Percentiles rank a stretch among this genome's conserved stretches.
These are phyloP conservation scores for Saturnispora silvae DNA, from an alignment of 805 yeast genomes.

Conservation along the genomic window DNA sequence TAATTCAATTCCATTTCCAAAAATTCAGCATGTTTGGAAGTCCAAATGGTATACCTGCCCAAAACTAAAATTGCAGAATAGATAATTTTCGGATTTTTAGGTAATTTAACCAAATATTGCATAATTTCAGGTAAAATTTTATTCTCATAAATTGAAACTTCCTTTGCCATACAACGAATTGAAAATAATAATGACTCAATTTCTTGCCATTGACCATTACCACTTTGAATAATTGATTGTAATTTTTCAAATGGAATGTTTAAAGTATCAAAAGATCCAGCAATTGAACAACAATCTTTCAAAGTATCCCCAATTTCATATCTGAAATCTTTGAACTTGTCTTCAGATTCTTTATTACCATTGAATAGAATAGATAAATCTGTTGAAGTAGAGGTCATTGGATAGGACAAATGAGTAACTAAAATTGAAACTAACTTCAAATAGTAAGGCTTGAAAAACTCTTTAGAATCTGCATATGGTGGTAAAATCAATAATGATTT, in stretches of 20 bases:
- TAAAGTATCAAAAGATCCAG: conserved; percentile 66
- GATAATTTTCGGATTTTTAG: conserved; percentile 77
- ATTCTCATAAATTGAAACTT: conserved; percentile 55
- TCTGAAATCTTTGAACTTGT: conserved; percentile 85
- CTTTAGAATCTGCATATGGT: conserved; percentile 43
- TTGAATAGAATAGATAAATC: conserved; percentile 42
- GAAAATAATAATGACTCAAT: conserved; percentile 86
- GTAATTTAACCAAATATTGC: conserved; percentile 56
- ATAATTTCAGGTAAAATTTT: conserved; percentile 67
- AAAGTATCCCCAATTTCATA: conserved; percentile 97
- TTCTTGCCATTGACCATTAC: conserved; percentile 59
- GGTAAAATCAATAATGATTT: conserved; percentile 60
- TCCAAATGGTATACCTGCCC: conserved; percentile 97
- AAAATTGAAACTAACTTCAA: conserved; percentile 48
- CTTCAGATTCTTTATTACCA: conserved; percentile 71
- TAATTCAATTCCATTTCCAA: conserved; percentile 77
- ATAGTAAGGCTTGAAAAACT: conserved; percentile 44
- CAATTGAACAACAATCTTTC: conserved; percentile 87
- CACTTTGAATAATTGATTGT: conserved; percentile 25
- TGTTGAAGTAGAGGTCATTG: conserved; percentile 31
- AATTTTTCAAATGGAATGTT: conserved; percentile 58
- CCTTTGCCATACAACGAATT: conserved; percentile 90
- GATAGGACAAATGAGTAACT: conserved; percentile 66
- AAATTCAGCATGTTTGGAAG: conserved; percentile 71
- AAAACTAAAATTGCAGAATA: conserved; percentile 88